phyloP scores from a whole-genome alignment of 1,284 basidiomycete species.

The Ustilago hordei region DNA sequence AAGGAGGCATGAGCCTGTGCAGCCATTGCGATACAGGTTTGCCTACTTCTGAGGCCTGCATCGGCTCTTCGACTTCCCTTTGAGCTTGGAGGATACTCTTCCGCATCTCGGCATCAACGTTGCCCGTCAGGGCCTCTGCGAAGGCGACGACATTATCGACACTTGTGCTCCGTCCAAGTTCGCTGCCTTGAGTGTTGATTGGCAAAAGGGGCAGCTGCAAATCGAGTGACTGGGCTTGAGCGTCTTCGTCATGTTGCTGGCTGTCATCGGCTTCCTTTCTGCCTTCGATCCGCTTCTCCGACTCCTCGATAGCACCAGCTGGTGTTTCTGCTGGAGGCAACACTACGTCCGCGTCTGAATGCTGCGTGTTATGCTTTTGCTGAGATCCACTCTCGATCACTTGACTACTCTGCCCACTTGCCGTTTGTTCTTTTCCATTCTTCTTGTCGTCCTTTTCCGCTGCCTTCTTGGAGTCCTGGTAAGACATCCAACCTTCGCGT shows the following conservation, averaged over 20 bases:
- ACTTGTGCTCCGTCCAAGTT: not conserved
- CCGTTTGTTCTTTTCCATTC: slow-evolving; percentile 13
- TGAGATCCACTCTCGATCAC: not conserved
- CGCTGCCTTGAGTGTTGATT: not conserved
- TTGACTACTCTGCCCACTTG: slow-evolving; percentile 1
- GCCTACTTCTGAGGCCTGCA: not conserved
- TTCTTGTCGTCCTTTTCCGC: slow-evolving; percentile 14
- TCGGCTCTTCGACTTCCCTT: not conserved
- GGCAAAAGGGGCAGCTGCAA: not conserved
- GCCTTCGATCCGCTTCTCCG: not conserved
- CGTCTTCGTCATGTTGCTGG: not conserved
- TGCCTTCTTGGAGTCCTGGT: slow-evolving; percentile 2
- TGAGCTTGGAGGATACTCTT: not conserved
- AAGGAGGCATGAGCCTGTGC: not conserved
- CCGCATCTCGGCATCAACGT: not conserved
- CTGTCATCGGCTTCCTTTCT: not conserved
- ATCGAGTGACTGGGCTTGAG: not conserved
- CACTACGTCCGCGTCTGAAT: slow-evolving; percentile 1
- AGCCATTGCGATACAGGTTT: not conserved
- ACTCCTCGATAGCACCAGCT: not conserved
- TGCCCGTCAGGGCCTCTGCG: not conserved
- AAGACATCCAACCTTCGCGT: slow-evolving; percentile 27
- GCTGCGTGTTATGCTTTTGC: not conserved
- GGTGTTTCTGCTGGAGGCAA: slow-evolving; percentile 8
- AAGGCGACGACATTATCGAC: not conserved